A percentile compares a stretch with the other conserved stretches of the same genome.
These are phyloP conservation scores for Erysimum pusillum DNA, from an alignment of 441 rosid species.

Conservation along the genomic window DNA sequence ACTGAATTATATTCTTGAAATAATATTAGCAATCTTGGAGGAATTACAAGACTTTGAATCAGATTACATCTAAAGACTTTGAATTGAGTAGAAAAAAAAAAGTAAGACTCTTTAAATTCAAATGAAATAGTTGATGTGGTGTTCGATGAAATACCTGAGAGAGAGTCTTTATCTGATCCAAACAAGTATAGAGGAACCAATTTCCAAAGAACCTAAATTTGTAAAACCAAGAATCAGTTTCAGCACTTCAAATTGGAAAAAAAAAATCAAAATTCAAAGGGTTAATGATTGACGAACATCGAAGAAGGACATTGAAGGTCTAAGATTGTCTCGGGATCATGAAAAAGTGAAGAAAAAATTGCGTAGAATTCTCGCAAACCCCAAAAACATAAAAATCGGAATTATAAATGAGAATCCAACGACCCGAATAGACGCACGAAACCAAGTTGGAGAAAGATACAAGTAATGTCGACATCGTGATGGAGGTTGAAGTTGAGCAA, in stretches of 20 bases:
- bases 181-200: conserved; percentile 23
- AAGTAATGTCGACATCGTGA: conserved; percentile 47
- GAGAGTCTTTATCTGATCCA: conserved; percentile 28
- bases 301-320: conserved; percentile 42
- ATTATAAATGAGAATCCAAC: conserved; percentile 14
- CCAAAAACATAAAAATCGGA: not conserved
- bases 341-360: not conserved
- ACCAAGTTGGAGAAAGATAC: conserved; percentile 33
- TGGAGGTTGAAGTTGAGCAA: conserved; percentile 30
- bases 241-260: not conserved
- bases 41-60: not conserved
- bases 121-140: not conserved
- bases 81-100: not conserved
- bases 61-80: conserved; percentile 24
- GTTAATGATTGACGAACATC: conserved; percentile 32
- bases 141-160: conserved; percentile 48
- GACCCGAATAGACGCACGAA: not conserved
- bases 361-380: conserved; percentile 6
- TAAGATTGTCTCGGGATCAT: conserved; percentile 41
- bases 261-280: not conserved
- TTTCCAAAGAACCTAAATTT: conserved; percentile 38
- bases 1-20: not conserved
- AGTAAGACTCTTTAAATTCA: not conserved
- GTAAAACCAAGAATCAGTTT: conserved; percentile 24
- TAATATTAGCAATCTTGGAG: not conserved